Evolutionary conservation across 495 filamentous ascomycete species (phyloP).

Genomic region (Sordaria brevicollis): DNA sequence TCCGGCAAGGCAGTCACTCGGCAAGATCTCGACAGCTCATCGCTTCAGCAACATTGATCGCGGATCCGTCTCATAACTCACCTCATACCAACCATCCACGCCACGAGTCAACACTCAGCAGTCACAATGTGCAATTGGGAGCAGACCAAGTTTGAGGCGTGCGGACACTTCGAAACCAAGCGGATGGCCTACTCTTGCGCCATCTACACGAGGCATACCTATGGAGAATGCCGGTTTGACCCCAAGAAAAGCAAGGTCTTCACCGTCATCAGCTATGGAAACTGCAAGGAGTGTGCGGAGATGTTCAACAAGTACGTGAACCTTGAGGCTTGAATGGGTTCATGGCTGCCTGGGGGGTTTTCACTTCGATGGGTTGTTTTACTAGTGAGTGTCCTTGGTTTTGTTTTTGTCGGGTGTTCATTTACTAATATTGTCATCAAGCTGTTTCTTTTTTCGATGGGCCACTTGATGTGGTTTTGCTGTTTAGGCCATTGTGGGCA

Average conservation of each 20-base stretch:
- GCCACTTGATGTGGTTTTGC: neutral
- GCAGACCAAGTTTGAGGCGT: constrained; percentile 5
- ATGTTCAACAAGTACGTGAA: neutral
- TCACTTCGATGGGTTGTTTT: neutral
- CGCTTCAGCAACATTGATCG: neutral
- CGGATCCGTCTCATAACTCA: neutral
- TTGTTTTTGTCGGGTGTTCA: neutral
- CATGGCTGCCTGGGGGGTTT: neutral
- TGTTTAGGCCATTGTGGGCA: neutral
- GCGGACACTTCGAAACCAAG: constrained; percentile 3
- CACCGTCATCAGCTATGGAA: constrained; percentile 7
- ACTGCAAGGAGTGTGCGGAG: constrained; percentile 5
- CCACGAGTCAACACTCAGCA: neutral
- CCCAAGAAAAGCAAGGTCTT: constrained; percentile 3
- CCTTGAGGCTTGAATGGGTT: neutral
- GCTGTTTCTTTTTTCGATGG: neutral
- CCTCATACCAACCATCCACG: neutral
- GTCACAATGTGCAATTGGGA: constrained; percentile 13
- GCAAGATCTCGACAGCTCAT: neutral
- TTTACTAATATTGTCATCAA: neutral
- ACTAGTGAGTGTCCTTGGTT: neutral
- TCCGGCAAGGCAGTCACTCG: neutral
- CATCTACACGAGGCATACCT: constrained; percentile 10
- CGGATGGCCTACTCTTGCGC: constrained; percentile 11
- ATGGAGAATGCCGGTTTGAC: constrained; percentile 10